These are phyloP conservation scores for Aspergillus sparsus DNA, from an alignment of 495 filamentous ascomycete genomes.

Conservation along the genomic window DNA sequence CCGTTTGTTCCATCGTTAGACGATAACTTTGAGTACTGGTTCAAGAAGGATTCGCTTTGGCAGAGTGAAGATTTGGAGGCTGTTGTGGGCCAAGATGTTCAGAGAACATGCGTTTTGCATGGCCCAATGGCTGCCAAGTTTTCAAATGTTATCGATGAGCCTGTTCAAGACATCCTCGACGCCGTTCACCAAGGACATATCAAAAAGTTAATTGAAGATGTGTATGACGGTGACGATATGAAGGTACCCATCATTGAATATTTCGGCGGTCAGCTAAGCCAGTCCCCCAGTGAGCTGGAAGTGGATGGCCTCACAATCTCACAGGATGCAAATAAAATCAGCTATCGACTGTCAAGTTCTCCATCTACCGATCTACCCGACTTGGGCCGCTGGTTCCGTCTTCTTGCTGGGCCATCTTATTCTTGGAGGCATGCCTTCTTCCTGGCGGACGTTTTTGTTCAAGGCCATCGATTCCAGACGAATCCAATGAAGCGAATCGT, in stretches of 20 bases:
- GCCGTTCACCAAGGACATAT: constrained; percentile 88
- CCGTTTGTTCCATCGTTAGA: constrained; percentile 93
- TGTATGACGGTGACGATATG: constrained; percentile 72
- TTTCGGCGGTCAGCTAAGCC: constrained; percentile 80
- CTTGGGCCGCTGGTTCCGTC: constrained; percentile 76
- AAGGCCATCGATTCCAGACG: constrained; percentile 94
- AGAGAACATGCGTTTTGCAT: constrained; percentile 91
- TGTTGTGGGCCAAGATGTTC: constrained; percentile 93
- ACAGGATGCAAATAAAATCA: constrained; percentile 70
- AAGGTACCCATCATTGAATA: constrained; percentile 87
- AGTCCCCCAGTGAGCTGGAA: constrained; percentile 56
- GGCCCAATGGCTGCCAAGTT: constrained; percentile 93
- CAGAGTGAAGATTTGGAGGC: constrained; percentile 97
- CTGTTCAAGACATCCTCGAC: constrained; percentile 89
- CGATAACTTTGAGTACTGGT: constrained; percentile 95
- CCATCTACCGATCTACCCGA: constrained; percentile 72
- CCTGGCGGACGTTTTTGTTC: constrained; percentile 88
- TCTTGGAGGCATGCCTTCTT: constrained; percentile 99
- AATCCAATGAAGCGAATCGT: constrained; percentile 94
- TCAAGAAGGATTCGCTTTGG: constrained; percentile 99
- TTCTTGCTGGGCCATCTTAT: constrained; percentile 80
- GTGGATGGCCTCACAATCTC: constrained; percentile 80
- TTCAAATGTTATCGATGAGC: constrained; percentile 84
- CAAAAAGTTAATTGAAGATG: constrained; percentile 69
- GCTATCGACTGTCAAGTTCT: constrained; percentile 75